Conservation (phyloP, 345 rosid species). For the Populus tremula region DNA sequence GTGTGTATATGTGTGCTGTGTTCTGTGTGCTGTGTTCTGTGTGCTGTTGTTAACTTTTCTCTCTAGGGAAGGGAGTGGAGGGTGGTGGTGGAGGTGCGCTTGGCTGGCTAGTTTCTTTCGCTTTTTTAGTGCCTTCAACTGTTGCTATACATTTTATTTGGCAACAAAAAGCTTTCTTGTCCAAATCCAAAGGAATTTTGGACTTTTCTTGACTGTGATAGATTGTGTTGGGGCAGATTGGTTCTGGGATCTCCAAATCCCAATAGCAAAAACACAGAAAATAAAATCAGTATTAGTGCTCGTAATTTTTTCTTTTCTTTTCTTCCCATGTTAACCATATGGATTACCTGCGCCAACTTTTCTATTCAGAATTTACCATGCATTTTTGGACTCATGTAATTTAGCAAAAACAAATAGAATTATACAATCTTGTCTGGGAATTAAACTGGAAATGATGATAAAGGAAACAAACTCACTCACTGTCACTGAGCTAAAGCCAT, state of each 20-base stretch:
- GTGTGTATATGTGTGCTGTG: neutral
- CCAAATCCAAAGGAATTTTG: neutral
- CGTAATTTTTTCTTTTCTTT: too few species aligned
- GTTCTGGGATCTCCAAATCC: neutral
- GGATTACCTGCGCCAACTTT: neutral
- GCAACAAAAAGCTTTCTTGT: conserved; percentile 2
- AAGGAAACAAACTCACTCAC: too few species aligned
- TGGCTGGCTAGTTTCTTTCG: conserved; percentile 12
- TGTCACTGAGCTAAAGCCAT: neutral
- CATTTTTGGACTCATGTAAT: neutral
- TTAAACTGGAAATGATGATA: too few species aligned
- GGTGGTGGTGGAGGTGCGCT: conserved; percentile 16
- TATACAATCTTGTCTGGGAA: neutral
- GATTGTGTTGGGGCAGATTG: neutral
- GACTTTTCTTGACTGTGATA: conserved; percentile 17
- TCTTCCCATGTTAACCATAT: too few species aligned
- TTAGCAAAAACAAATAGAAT: too few species aligned
- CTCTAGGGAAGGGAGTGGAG: neutral
- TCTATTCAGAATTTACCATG: neutral
- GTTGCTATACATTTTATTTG: conserved; percentile 11
- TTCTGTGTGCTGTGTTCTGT: neutral
- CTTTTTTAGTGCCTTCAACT: conserved; percentile 27
- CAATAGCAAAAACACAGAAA: neutral
- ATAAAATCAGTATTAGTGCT: too few species aligned
- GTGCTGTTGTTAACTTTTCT: neutral